phyloP scores from a whole-genome alignment of 2,329 filamentous ascomycete genomes.

The Alternaria alternata region DNA sequence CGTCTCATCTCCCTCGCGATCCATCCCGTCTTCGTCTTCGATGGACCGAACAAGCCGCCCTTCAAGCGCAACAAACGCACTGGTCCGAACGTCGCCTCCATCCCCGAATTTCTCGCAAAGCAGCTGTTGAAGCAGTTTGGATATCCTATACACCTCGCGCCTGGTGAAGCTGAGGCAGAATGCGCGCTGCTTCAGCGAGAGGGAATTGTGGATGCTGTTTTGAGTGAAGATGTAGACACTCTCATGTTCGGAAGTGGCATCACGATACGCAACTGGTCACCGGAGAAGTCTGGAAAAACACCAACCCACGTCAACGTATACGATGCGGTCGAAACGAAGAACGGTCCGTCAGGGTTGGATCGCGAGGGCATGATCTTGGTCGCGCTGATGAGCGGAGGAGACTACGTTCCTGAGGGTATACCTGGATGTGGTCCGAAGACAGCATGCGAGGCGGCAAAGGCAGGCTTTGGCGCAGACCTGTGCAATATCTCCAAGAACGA shows the following conservation, averaged over 20 bases:
- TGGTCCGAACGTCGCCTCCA: constrained; percentile 67
- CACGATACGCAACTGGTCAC: constrained; percentile 83
- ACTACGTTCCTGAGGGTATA: constrained; percentile 90
- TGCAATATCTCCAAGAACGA: constrained; percentile 71
- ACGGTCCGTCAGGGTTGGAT: constrained; percentile 70
- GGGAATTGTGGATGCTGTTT: constrained; percentile 78
- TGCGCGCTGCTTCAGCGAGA: constrained; percentile 84
- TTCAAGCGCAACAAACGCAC: constrained; percentile 88
- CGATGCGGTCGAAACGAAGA: constrained; percentile 66
- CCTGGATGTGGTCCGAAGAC: constrained; percentile 86
- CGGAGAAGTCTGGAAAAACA: constrained; percentile 71
- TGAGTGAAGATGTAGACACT: constrained; percentile 96
- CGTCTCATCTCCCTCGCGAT: constrained; percentile 80
- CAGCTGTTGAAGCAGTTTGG: constrained; percentile 84
- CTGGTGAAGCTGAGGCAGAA: constrained; percentile 95
- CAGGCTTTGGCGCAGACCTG: constrained; percentile 82
- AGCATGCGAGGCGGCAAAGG: constrained; percentile 87
- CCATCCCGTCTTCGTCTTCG: constrained; percentile 88
- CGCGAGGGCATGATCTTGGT: constrained; percentile 92
- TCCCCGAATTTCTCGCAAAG: constrained; percentile 80
- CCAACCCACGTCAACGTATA: constrained; percentile 91
- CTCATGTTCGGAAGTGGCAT: constrained; percentile 92
- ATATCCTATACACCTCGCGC: constrained; percentile 83
- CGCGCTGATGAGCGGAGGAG: constrained; percentile 92
- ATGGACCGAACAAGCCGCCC: constrained; percentile 82